Base-by-base conservation (phyloP, 768 basidiomycete genomes). In the Collybia sordida region DNA sequence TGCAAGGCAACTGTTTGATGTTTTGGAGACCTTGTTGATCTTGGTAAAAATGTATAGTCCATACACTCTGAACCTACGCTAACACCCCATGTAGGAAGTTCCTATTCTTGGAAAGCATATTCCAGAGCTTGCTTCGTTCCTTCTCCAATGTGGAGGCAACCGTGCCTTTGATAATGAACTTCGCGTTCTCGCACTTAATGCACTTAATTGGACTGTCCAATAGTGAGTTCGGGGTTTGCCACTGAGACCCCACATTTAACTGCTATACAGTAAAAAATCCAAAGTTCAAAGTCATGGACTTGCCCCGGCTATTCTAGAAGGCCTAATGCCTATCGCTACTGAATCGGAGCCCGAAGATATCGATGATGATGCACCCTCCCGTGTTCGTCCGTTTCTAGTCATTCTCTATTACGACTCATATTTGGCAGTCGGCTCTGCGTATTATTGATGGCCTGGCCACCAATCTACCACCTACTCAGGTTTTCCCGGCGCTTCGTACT, bases 171-270 rank as follows among this genome's bases (percentile, higher is more conserved):
- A 91, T 39, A 68, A 72, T 42, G 93, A 90, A 45, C 82, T 97
- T 51, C 88, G 97, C 50, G 82, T 94, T 52, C 86, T 97, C 58
- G 86, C 90, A 8, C 80, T 99, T 34, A 98, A 98, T 61, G 89
- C 91, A 6, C 82, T 99, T 7, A 90, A 93, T 63, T 98, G 95
- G 95, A 93, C 94, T 6, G 87, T 98, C 47, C 89, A 95, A 77
- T 98, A 98, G 93, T 86, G 61, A 59, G 87, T 72, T 6, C 8
- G 0, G 3, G 17, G 24, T 11, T 39, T 28, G 12, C 24, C 11
- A 42, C 34, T 28, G 8, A 5, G n/a, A 17, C 22, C 17, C n/a
- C 37, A 48, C 19, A 35, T 43, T 37, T 45, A 58, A 59, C 51
- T 42, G 47, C 12, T 35, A 49, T 57, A 2, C 60, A 95, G 92